These are phyloP conservation scores for Pseudogymnoascus sp. DNA, from an alignment of 2,329 filamentous ascomycete genomes.

Conservation along the genomic window DNA sequence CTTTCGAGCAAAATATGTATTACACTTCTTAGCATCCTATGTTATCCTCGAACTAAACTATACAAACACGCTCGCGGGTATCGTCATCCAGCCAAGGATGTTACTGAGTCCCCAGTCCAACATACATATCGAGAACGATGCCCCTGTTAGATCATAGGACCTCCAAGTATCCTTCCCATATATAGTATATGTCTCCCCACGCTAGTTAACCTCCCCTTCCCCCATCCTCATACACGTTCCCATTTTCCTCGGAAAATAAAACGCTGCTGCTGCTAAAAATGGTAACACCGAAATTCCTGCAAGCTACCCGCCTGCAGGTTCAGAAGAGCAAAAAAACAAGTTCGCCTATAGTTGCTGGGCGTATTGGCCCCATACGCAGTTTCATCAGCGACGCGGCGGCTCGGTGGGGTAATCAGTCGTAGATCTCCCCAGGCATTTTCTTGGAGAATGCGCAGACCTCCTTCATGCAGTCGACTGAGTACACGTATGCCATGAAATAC, in stretches of 20 bases:
- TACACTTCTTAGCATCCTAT: neutral
- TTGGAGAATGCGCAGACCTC: slow-evolving; percentile 27
- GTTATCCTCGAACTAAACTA: neutral
- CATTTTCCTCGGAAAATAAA: neutral
- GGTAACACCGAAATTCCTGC: neutral
- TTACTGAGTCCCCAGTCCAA: neutral
- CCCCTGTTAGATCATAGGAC: neutral
- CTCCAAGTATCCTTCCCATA: neutral
- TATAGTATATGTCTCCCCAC: neutral
- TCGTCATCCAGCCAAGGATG: neutral
- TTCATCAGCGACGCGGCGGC: neutral
- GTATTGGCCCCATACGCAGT: neutral
- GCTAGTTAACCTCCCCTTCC: neutral
- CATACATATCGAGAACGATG: neutral
- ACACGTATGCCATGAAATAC: slow-evolving; percentile 21
- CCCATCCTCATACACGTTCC: neutral
- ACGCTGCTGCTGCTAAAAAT: neutral
- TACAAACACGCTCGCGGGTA: neutral
- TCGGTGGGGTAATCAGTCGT: neutral
- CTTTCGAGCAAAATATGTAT: slow-evolving; percentile 3
- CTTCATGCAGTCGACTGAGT: slow-evolving; percentile 26
- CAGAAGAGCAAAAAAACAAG: neutral
- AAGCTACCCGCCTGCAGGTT: neutral
- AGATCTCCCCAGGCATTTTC: slow-evolving; percentile 11
- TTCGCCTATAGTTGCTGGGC: neutral